Percentiles rank a stretch among this genome's conserved stretches.
Evolutionary conservation across 495 filamentous ascomycete species (phyloP).

Genomic region (Neurospora sp.): DNA sequence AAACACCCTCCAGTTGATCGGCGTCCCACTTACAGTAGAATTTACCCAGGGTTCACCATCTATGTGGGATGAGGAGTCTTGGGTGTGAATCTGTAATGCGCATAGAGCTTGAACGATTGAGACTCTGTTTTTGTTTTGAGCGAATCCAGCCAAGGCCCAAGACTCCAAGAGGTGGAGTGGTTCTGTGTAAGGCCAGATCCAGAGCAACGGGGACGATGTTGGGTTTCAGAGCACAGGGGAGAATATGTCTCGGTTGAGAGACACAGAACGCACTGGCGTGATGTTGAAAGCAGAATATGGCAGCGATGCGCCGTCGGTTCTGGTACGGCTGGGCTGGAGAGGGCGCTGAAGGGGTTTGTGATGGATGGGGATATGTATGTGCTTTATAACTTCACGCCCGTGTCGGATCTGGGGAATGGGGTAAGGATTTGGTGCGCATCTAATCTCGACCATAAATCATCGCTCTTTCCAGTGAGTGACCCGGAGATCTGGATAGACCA

Average conservation of each 20-base stretch:
- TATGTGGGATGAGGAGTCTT: too few relatives aligned
- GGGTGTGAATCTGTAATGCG: too few relatives aligned
- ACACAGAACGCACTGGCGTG: not conserved
- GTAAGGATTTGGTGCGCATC: too few relatives aligned
- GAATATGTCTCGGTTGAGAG: not conserved
- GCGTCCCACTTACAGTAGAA: too few relatives aligned
- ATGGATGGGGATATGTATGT: slow-evolving; percentile 82
- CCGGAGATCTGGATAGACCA: not conserved
- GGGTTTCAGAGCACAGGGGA: not conserved
- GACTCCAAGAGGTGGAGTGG: too few relatives aligned
- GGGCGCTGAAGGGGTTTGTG: slow-evolving; percentile 63
- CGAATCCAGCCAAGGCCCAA: too few relatives aligned
- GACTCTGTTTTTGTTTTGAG: too few relatives aligned
- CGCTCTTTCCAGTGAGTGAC: not conserved
- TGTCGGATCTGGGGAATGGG: slow-evolving; percentile 36
- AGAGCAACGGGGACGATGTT: not conserved
- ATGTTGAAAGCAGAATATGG: not conserved
- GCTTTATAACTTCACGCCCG: slow-evolving; percentile 70
- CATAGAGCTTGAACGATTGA: too few relatives aligned
- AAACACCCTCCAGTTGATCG: too few relatives aligned
- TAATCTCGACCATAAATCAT: not conserved
- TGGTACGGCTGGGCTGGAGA: slow-evolving; percentile 29
- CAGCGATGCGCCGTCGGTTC: not conserved
- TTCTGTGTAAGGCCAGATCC: not conserved
- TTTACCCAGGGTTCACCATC: too few relatives aligned